These are phyloP conservation scores for Backusella circina DNA, from an alignment of 192 early-diverging fungal species.

Conservation along the genomic window DNA sequence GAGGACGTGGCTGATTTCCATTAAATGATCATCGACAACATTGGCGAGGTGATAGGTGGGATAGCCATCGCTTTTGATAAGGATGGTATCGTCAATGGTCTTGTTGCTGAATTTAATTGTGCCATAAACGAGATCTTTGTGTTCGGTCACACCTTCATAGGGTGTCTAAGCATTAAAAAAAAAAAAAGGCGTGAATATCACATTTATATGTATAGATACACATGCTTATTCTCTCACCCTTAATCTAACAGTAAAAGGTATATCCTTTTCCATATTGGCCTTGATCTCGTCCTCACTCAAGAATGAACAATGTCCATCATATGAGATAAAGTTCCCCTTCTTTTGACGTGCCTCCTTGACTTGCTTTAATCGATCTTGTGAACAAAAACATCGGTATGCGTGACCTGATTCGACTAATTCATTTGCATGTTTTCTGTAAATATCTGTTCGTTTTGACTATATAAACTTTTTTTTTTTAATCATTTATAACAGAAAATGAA, in stretches of 20 bases:
- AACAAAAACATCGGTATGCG: slow-evolving; percentile 92
- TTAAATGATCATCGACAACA: slow-evolving; percentile 89
- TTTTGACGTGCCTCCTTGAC: slow-evolving; percentile 52
- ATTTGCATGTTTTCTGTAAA: slow-evolving; percentile 69
- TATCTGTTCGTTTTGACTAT: slow-evolving; percentile 69
- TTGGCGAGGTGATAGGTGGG: slow-evolving; percentile 96
- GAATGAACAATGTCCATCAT: slow-evolving; percentile 79
- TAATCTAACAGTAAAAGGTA: slow-evolving; percentile 71
- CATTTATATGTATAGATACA: not conserved
- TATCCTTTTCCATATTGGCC: slow-evolving; percentile 48
- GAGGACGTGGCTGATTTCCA: slow-evolving; percentile 90
- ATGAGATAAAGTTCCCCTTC: slow-evolving; percentile 57
- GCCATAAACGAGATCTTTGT: slow-evolving; percentile 78
- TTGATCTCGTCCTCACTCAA: slow-evolving; percentile 65
- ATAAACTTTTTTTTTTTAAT: no score
- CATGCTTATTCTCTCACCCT: slow-evolving; percentile 38
- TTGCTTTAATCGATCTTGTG: slow-evolving; percentile 58
- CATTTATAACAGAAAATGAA: not conserved
- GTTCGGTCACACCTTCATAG: slow-evolving; percentile 50
- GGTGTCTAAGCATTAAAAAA: slow-evolving; percentile 4
- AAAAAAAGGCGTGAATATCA: not conserved
- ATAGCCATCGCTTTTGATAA: slow-evolving; percentile 89
- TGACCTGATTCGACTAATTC: slow-evolving; percentile 62
- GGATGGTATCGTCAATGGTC: slow-evolving; percentile 81
- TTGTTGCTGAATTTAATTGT: slow-evolving; percentile 67